These are phyloP conservation scores for Leccinum olivaceopallidum DNA, from an alignment of 768 basidiomycete genomes.

Conservation along the genomic window DNA sequence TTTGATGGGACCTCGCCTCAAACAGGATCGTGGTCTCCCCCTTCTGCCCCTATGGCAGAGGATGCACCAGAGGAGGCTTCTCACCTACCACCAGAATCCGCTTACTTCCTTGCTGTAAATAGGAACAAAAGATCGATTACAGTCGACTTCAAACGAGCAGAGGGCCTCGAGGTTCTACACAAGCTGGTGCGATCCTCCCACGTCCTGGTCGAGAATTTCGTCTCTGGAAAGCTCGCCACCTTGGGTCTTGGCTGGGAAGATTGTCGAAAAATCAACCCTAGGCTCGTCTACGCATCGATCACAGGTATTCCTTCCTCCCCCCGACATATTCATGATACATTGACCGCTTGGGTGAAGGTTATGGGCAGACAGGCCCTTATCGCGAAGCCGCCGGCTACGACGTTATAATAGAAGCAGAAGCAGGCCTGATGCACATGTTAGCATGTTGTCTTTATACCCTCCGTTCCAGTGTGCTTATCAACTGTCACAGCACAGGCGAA, in stretches of 20 bases:
- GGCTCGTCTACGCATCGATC: constrained; percentile 85
- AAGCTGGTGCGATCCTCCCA: constrained; percentile 75
- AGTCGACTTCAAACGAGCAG: constrained; percentile 79
- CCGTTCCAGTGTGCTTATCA: constrained; percentile 10
- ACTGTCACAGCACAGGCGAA: constrained; percentile 74
- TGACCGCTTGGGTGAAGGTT: constrained; percentile 43
- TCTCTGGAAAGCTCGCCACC: constrained; percentile 80
- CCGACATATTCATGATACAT: not conserved
- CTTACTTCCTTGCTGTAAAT: constrained; percentile 89
- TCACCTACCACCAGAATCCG: constrained; percentile 84
- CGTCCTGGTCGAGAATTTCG: constrained; percentile 87
- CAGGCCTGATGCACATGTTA: constrained; percentile 93
- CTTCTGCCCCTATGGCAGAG: constrained; percentile 50
- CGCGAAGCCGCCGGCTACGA: constrained; percentile 84
- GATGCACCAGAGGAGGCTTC: constrained; percentile 52
- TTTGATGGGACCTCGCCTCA: constrained; percentile 16
- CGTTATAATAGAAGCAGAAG: constrained; percentile 85
- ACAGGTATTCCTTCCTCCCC: constrained; percentile 54
- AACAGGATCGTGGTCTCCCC: constrained; percentile 66
- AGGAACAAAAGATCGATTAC: constrained; percentile 89
- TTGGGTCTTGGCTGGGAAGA: constrained; percentile 88
- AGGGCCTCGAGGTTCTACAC: constrained; percentile 74
- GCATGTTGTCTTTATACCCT: constrained; percentile 30
- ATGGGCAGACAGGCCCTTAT: constrained; percentile 90
- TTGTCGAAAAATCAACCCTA: constrained; percentile 73